Conservation (phyloP, 2,329 filamentous ascomycete species). For the Leptographium wingfieldii region DNA sequence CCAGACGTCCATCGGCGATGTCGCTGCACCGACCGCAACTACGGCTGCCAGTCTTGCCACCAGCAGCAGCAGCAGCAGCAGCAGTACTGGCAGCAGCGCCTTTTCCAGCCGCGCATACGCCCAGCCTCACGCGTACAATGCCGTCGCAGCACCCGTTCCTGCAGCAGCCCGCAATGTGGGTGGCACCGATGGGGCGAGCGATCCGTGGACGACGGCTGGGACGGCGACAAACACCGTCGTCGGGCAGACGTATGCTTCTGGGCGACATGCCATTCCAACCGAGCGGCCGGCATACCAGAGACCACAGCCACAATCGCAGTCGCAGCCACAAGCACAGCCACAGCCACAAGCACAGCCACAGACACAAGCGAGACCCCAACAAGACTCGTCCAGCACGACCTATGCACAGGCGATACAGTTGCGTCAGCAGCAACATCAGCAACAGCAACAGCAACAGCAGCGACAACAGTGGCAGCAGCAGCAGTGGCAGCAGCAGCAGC, state of each 20-base stretch:
- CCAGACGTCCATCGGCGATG: background rate
- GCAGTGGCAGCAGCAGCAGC: background rate
- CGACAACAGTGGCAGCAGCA: background rate
- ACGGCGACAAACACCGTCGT: background rate
- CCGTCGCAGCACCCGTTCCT: background rate
- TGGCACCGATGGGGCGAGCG: background rate
- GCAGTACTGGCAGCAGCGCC: background rate
- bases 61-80: no score
- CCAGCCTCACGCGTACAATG: background rate
- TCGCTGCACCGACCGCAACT: background rate
- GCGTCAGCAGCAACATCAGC: background rate
- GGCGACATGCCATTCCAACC: background rate
- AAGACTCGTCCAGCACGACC: background rate
- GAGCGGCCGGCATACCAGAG: background rate
- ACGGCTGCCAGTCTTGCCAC: background rate
- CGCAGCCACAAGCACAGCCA: background rate
- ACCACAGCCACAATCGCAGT: background rate
- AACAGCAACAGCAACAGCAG: background rate
- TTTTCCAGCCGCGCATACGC: background rate
- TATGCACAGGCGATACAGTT: slow-evolving; percentile 12
- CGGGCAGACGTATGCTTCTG: background rate
- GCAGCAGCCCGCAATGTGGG: background rate
- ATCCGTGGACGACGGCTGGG: background rate
- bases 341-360: background rate
- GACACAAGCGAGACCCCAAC: no score